These are phyloP conservation scores for Boletellus sp. DNA, from an alignment of 768 basidiomycete species.

Conservation along the genomic window DNA sequence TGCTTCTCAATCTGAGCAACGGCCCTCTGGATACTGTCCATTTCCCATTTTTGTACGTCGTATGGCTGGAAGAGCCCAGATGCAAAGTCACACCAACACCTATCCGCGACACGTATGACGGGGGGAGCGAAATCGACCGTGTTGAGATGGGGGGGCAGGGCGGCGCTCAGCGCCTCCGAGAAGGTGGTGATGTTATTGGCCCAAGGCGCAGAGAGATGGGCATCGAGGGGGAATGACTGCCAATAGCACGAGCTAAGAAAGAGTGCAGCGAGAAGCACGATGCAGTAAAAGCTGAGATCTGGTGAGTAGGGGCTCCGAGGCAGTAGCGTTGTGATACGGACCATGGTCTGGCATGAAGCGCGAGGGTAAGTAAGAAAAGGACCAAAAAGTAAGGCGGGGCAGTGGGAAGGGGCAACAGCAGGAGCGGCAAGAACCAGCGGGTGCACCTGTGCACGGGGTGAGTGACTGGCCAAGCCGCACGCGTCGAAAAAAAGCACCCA, in stretches of 20 bases:
- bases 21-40: slow-evolving; percentile 51
- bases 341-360: slow-evolving; percentile 83
- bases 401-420: slow-evolving; percentile 74
- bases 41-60: slow-evolving; percentile 74
- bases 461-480: not conserved
- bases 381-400: slow-evolving; percentile 78
- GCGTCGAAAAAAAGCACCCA: slow-evolving; percentile 31
- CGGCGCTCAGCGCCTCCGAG: slow-evolving; percentile 56
- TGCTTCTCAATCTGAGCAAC: slow-evolving; percentile 35
- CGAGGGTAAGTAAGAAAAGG: slow-evolving; percentile 72
- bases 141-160: slow-evolving; percentile 38
- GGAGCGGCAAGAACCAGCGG: slow-evolving; percentile 77
- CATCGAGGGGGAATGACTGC: slow-evolving; percentile 72
- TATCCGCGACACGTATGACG: slow-evolving; percentile 64
- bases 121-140: slow-evolving; percentile 42
- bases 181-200: slow-evolving; percentile 69
- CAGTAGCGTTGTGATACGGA: slow-evolving; percentile 33
- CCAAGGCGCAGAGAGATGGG: slow-evolving; percentile 63
- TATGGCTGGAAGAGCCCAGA: slow-evolving; percentile 70
- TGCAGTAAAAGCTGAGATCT: slow-evolving; percentile 73
- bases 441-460: slow-evolving; percentile 59
- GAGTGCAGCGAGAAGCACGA: slow-evolving; percentile 74
- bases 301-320: slow-evolving; percentile 4
- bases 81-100: slow-evolving; percentile 85
- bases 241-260: slow-evolving; percentile 88